Percentiles rank a stretch among this genome's conserved stretches.
phyloP scores from a whole-genome alignment of 2,329 filamentous ascomycete genomes.

The Sclerotinia glacialis region DNA sequence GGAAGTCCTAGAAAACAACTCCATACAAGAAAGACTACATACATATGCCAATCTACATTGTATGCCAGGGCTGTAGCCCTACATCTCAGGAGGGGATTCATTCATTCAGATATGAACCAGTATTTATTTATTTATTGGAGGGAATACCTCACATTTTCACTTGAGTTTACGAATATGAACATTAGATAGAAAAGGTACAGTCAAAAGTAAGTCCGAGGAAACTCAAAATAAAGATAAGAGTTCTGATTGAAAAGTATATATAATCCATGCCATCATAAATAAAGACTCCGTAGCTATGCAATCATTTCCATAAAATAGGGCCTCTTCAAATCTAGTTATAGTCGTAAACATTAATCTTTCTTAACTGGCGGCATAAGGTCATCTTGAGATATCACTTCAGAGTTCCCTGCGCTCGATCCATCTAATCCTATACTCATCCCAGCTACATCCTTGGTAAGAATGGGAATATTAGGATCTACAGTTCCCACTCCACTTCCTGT shows the following conservation, averaged over 20 bases:
- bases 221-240: background rate
- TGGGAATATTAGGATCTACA: background rate
- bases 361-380: background rate
- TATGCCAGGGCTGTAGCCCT: too few relatives aligned
- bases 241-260: background rate
- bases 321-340: background rate
- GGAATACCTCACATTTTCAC: background rate
- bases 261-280: background rate
- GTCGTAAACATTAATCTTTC: background rate
- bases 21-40: too few relatives aligned
- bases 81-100: too few relatives aligned
- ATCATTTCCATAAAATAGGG: background rate
- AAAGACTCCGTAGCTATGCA: conserved; percentile 16
- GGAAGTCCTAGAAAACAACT: too few relatives aligned
- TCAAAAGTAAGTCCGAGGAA: too few relatives aligned
- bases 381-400: conserved; percentile 3
- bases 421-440: background rate
- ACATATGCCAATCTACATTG: too few relatives aligned
- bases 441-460: background rate
- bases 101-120: too few relatives aligned
- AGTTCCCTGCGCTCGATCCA: background rate
- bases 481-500: background rate
- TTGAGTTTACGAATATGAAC: background rate
- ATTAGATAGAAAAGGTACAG: background rate
- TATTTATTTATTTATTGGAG: too few relatives aligned